Base-by-base conservation (phyloP, 768 basidiomycete species). In the Mycena filopes region DNA sequence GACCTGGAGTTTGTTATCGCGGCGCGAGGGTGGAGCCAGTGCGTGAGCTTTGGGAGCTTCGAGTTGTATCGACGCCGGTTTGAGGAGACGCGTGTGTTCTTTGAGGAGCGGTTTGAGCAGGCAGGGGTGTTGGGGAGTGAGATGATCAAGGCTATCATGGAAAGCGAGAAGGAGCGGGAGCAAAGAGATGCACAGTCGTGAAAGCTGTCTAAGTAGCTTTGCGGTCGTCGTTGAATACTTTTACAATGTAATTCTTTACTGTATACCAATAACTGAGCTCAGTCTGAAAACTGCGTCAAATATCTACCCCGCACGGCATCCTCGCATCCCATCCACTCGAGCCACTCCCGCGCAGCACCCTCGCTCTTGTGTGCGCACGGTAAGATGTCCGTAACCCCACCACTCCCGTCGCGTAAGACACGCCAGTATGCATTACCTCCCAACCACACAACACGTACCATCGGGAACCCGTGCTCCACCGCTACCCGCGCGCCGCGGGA, bases 1-100 rank as follows among this genome's bases (percentile, higher is more conserved):
- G 97, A 99, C 76, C 82, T 96, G n/a, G 97, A 98, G 78, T 99
- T 99, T 72, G 91, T 96, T 25, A 81, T 98, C 25, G 96, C 95
- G 0, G 95, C 96, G 0, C 82, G 96, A 29, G 96, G 95, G 4
- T 99, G 97, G 97, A 95, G 93, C 71, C 94, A 98, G 78, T 95
- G 94, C 74, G 93, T 99, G 43, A 89, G 87, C 41, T 97, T 97
- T 79, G 95, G 95, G 15, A 90, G 84, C 78, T 98, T 98, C 77
- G 94, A 97, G 68, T 79, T 95, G 57, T 99, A 99, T 82, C 81
- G 85, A 72, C 77, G 84, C 71, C 78, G 96, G 64, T 99, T 99
- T 75, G 84, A 86, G 73, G 84, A 89, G 76, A 96, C 96, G 6
- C 83, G 90, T 55, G 72, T 67, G 31, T 98, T 98, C 77, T 99